Conservation (phyloP, 2,329 filamentous ascomycete genomes). For the Aureobasidium pullulans region DNA sequence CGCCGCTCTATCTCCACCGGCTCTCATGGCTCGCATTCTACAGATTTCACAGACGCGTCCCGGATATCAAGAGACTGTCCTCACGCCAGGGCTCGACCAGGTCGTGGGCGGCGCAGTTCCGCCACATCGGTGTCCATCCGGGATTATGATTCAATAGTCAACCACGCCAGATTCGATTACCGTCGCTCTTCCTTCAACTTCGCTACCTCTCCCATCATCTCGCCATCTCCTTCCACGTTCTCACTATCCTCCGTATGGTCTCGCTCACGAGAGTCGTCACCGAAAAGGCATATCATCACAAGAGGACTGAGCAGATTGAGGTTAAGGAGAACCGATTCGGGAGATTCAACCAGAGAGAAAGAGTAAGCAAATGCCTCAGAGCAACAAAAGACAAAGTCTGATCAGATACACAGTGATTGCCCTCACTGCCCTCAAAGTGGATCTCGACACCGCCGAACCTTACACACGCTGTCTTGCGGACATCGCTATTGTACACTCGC, state of each 20-base stretch:
- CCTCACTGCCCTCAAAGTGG: slow-evolving; percentile 26
- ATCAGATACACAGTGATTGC: slow-evolving; percentile 18
- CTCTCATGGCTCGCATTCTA: slow-evolving; percentile 28
- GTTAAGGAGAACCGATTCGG: slow-evolving; percentile 23
- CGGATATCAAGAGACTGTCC: slow-evolving; percentile 24
- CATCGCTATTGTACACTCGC: slow-evolving; percentile 28
- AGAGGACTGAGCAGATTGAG: slow-evolving; percentile 27
- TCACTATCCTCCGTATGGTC: slow-evolving; percentile 22
- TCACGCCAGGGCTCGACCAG: background rate
- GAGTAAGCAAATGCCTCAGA: background rate
- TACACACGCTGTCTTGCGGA: slow-evolving; percentile 28
- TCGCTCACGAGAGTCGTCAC: slow-evolving; percentile 22
- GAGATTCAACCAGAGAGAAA: slow-evolving; percentile 18
- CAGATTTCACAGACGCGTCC: slow-evolving; percentile 27
- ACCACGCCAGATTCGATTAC: slow-evolving; percentile 19
- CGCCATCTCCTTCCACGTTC: slow-evolving; percentile 25
- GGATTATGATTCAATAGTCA: slow-evolving; percentile 29
- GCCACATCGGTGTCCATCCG: slow-evolving; percentile 25
- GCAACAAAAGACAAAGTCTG: background rate
- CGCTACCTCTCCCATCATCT: slow-evolving; percentile 20
- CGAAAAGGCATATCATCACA: slow-evolving; percentile 26
- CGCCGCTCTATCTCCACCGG: slow-evolving; percentile 26
- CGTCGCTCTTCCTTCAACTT: slow-evolving; percentile 24
- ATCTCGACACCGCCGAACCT: slow-evolving; percentile 21
- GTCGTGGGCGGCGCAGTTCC: slow-evolving; percentile 16